phyloP scores from a whole-genome alignment of 768 basidiomycete species.

The Hebeloma cylindrosporum region DNA sequence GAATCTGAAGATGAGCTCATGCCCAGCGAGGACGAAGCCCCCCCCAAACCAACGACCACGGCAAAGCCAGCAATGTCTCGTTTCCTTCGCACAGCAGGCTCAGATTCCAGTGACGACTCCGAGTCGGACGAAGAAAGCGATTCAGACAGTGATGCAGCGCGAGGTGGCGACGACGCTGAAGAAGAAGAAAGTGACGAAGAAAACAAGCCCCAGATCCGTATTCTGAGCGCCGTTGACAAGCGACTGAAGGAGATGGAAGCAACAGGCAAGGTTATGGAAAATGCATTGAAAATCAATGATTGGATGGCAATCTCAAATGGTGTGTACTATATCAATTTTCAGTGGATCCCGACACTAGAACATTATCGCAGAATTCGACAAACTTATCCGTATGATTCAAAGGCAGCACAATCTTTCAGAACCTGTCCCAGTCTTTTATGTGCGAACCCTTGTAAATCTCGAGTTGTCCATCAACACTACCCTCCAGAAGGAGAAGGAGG shows the following conservation, averaged over 20 bases:
- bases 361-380: constrained; percentile 81
- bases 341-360: not conserved
- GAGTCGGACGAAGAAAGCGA: constrained; percentile 59
- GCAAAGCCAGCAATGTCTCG: constrained; percentile 71
- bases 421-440: constrained; percentile 83
- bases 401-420: constrained; percentile 84
- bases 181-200: constrained; percentile 63
- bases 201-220: constrained; percentile 65
- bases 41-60: constrained; percentile 46
- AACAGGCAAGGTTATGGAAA: constrained; percentile 88
- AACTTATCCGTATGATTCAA: constrained; percentile 86
- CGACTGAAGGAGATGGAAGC: constrained; percentile 94
- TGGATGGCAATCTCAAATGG: constrained; percentile 92
- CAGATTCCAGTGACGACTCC: constrained; percentile 59
- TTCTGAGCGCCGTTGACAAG: constrained; percentile 90
- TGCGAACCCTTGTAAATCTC: constrained; percentile 70
- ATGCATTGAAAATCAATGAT: constrained; percentile 94
- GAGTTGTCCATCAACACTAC: constrained; percentile 75
- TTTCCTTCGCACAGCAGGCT: constrained; percentile 68
- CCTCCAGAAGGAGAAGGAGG: constrained; percentile 83
- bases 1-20: constrained; percentile 80
- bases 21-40: constrained; percentile 65
- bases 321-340: constrained; percentile 34
- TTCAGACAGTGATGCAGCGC: constrained; percentile 55
- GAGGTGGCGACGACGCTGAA: constrained; percentile 37